Percentiles rank a stretch among this genome's conserved stretches.
These are phyloP conservation scores for Ganoderma lingzhi DNA, from an alignment of 1,284 basidiomycete species.

Conservation along the genomic window DNA sequence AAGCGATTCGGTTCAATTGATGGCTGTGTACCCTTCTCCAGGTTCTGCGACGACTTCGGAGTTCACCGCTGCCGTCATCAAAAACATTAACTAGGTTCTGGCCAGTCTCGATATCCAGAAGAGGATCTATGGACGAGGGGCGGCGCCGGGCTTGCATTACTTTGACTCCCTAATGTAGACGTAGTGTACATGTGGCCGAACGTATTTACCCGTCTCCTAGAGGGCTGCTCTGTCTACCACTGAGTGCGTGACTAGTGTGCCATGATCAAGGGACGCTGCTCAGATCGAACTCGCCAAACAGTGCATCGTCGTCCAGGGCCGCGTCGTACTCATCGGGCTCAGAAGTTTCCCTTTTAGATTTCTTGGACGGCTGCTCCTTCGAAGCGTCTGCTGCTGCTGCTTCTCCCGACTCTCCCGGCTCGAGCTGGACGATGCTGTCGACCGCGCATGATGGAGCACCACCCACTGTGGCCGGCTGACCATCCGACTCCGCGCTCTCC, in stretches of 20 bases:
- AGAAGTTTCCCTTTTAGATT: constrained; percentile 43
- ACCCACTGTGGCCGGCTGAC: background rate
- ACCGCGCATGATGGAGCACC: constrained; percentile 8
- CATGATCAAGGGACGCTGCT: constrained; percentile 37
- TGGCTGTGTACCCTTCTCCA: constrained; percentile 39
- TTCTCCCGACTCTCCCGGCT: constrained; percentile 22
- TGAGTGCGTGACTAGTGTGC: constrained; percentile 29
- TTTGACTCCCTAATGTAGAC: constrained; percentile 35
- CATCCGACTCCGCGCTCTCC: constrained; percentile 20
- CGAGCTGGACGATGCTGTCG: constrained; percentile 33
- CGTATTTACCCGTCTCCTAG: constrained; percentile 32
- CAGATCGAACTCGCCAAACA: constrained; percentile 52
- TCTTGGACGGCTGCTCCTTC: constrained; percentile 49
- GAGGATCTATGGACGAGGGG: constrained; percentile 16
- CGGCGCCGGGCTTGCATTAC: constrained; percentile 26
- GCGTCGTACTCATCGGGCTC: constrained; percentile 61
- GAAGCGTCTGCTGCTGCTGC: constrained; percentile 13
- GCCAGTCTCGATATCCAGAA: constrained; percentile 16
- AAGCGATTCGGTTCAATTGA: constrained; percentile 8
- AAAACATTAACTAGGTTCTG: constrained; percentile 55
- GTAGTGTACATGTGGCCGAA: constrained; percentile 36
- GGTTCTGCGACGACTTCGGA: constrained; percentile 91
- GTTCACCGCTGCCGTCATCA: constrained; percentile 90
- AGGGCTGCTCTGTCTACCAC: constrained; percentile 15
- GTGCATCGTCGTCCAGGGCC: constrained; percentile 53